These are phyloP conservation scores for Ilyonectria mors-panacis DNA, from an alignment of 2,329 filamentous ascomycete species.

Conservation along the genomic window DNA sequence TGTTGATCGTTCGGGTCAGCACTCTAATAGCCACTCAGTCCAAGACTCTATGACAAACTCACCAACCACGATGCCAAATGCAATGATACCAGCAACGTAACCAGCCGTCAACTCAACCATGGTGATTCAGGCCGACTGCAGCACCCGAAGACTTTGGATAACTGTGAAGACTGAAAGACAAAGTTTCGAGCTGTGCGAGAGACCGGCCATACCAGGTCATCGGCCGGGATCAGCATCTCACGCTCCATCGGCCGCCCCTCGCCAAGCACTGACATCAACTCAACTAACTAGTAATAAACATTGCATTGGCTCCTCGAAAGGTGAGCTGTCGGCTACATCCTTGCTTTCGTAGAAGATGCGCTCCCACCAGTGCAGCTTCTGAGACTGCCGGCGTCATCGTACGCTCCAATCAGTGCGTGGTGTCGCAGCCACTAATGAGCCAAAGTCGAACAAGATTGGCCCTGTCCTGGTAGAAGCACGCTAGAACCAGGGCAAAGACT, in stretches of 20 bases:
- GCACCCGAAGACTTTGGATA: neutral
- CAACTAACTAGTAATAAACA: neutral
- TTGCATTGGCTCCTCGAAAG: neutral
- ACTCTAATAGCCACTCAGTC: neutral
- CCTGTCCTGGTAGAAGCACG: neutral
- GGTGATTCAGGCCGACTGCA: neutral
- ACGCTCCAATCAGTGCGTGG: neutral
- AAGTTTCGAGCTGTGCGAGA: neutral
- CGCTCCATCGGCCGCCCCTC: neutral
- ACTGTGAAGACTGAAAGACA: neutral
- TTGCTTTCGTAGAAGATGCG: neutral
- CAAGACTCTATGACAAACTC: neutral
- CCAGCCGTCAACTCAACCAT: constrained; percentile 18
- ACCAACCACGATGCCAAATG: constrained; percentile 25
- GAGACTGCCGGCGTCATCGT: neutral
- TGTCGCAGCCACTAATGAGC: constrained; percentile 14
- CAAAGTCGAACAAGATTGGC: constrained; percentile 7
- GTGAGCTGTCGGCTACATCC: neutral
- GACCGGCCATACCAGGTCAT: neutral
- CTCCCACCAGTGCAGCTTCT: neutral
- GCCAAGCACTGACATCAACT: constrained; percentile 7
- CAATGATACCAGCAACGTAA: constrained; percentile 22
- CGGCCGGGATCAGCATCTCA: neutral
- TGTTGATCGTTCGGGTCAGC: constrained; percentile 8
- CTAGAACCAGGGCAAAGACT: constrained; percentile 5